phyloP scores from a whole-genome alignment of 176 grass and related monocot genomes.

The Aegilops bicornis region DNA sequence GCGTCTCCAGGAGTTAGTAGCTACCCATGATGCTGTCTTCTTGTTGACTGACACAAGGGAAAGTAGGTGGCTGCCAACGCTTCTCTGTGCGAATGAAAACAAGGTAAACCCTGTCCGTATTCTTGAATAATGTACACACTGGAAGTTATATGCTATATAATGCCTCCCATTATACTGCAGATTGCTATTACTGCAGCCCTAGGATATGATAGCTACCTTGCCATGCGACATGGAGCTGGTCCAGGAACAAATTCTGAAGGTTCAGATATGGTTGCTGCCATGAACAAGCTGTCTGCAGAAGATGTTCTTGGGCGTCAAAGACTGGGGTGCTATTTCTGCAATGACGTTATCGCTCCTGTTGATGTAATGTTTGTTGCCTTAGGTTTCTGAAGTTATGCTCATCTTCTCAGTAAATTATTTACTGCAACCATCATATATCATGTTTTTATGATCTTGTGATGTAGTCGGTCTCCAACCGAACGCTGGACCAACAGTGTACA shows the following conservation, averaged over 20 bases:
- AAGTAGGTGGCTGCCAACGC: constrained; percentile 94
- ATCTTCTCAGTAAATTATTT: background rate
- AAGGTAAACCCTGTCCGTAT: constrained; percentile 51
- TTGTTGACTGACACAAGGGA: constrained; percentile 95
- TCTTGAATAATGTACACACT: constrained; percentile 20
- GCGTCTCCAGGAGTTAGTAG: constrained; percentile 55
- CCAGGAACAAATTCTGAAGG: constrained; percentile 46
- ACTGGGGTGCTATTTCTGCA: constrained; percentile 95
- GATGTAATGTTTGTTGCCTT: constrained; percentile 64
- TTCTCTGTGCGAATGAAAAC: constrained; percentile 74
- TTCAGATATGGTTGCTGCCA: constrained; percentile 24
- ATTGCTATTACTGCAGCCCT: constrained; percentile 91
- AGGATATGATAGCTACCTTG: constrained; percentile 96
- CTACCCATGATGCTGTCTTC: constrained; percentile 84
- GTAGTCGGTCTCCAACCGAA: constrained; percentile 89
- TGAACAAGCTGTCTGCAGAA: constrained; percentile 27
- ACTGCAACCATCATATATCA: constrained; percentile 15
- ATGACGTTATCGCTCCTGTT: constrained; percentile 86
- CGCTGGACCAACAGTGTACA: constrained; percentile 95
- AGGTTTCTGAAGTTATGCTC: constrained; percentile 6
- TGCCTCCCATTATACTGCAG: constrained; percentile 42
- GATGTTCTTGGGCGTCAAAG: constrained; percentile 52
- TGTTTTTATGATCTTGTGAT: constrained; percentile 13
- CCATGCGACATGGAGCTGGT: constrained; percentile 91
- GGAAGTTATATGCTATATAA: constrained; percentile 27